phyloP scores from a whole-genome alignment of 306 rosid species.

The peach (Prunus persica) region Prunus_persica_NCBIv2 NC_034011.1:18013001-18013500 shows the following conservation, averaged over 20 bases:
- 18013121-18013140: too few species aligned
- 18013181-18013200: background rate
- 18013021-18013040: too few species aligned
- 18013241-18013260: background rate
- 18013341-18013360: constrained; percentile 42
- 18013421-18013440: constrained; percentile 29
- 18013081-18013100: too few species aligned
- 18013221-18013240: background rate
- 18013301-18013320: constrained; percentile 25
- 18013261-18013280: background rate
- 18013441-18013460: constrained; percentile 45
- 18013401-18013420: constrained; percentile 35
- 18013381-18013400: constrained; percentile 23
- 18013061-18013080: too few species aligned
- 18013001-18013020: too few species aligned
- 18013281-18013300: constrained; percentile 10
- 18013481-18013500: constrained; percentile 93
- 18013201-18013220: background rate
- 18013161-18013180: too few species aligned
- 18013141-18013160: too few species aligned
- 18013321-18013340: constrained; percentile 28
- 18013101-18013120: too few species aligned
- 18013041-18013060: too few species aligned
- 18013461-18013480: constrained; percentile 88
- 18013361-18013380: constrained; percentile 33